Conservation (phyloP, 106 monocot genomes). For the Hemerocallis citrina region DNA sequence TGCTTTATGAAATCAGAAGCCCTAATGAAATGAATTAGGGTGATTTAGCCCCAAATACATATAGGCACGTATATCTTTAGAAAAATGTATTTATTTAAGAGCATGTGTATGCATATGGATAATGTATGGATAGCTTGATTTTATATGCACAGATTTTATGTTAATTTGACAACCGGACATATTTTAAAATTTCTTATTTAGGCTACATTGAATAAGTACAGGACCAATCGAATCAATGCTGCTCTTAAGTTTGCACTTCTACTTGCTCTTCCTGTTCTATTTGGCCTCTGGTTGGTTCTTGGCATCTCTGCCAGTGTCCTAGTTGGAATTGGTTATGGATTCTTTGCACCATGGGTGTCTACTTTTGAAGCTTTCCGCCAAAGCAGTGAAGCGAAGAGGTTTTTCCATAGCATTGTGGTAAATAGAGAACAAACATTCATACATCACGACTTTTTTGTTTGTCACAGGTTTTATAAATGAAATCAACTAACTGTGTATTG, state of each 20-base stretch:
- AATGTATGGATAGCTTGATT: too few relatives aligned
- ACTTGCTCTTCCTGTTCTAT: slow-evolving; percentile 51
- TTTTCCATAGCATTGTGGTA: slow-evolving; percentile 69
- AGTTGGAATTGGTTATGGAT: slow-evolving; percentile 76
- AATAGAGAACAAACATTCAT: background rate
- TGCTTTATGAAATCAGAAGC: too few relatives aligned
- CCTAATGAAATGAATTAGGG: too few relatives aligned
- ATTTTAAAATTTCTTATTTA: background rate
- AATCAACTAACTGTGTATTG: background rate
- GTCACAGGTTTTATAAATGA: background rate
- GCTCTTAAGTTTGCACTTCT: slow-evolving; percentile 59
- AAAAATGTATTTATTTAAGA: too few relatives aligned
- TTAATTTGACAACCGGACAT: background rate
- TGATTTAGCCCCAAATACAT: too few relatives aligned
- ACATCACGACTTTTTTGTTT: background rate
- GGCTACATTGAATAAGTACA: slow-evolving; percentile 20
- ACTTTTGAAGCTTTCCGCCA: slow-evolving; percentile 86
- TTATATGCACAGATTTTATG: background rate
- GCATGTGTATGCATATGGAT: too few relatives aligned
- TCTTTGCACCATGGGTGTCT: slow-evolving; percentile 75
- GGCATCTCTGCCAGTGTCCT: slow-evolving; percentile 59
- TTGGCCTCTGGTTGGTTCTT: slow-evolving; percentile 59
- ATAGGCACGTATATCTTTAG: too few relatives aligned
- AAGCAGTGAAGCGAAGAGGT: slow-evolving; percentile 44
- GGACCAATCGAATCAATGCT: slow-evolving; percentile 55